These are phyloP conservation scores for Cryomyces minteri DNA, from an alignment of 495 filamentous ascomycete genomes.

Conservation along the genomic window DNA sequence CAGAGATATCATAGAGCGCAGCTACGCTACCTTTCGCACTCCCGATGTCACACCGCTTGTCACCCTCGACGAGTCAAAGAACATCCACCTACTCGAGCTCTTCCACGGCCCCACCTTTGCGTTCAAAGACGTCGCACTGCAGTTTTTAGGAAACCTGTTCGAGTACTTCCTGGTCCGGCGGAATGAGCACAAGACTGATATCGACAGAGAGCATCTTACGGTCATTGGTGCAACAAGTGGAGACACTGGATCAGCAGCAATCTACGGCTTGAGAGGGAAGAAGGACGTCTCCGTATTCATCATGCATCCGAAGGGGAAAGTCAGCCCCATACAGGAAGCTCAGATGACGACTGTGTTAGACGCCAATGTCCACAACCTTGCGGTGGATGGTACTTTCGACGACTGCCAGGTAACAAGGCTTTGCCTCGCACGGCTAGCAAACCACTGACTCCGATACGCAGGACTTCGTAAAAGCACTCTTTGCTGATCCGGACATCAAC, in stretches of 20 bases:
- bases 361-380: constrained; percentile 73
- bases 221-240: constrained; percentile 87
- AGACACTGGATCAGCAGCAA: constrained; percentile 88
- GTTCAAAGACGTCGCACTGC: constrained; percentile 84
- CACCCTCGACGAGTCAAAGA: constrained; percentile 41
- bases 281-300: constrained; percentile 90
- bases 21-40: constrained; percentile 74
- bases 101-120: constrained; percentile 96
- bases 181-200: constrained; percentile 55
- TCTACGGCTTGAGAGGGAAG: constrained; percentile 93
- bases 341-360: constrained; percentile 92
- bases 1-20: constrained; percentile 56
- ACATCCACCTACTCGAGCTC: constrained; percentile 74
- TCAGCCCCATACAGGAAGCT: constrained; percentile 74
- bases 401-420: constrained; percentile 54
- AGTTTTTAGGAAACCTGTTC: constrained; percentile 87
- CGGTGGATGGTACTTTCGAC: constrained; percentile 78
- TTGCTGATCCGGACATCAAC: constrained; percentile 62
- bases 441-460: constrained; percentile 8
- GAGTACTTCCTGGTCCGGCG: constrained; percentile 82
- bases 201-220: constrained; percentile 65
- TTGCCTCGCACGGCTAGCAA: background rate
- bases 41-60: constrained; percentile 54
- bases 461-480: constrained; percentile 88
- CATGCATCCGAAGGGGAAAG: constrained; percentile 63